Evolutionary conservation across 495 filamentous ascomycete species (phyloP), one percentile per base, ranked within the genome.

Genomic region (Alectoria sarmentosa): DNA sequence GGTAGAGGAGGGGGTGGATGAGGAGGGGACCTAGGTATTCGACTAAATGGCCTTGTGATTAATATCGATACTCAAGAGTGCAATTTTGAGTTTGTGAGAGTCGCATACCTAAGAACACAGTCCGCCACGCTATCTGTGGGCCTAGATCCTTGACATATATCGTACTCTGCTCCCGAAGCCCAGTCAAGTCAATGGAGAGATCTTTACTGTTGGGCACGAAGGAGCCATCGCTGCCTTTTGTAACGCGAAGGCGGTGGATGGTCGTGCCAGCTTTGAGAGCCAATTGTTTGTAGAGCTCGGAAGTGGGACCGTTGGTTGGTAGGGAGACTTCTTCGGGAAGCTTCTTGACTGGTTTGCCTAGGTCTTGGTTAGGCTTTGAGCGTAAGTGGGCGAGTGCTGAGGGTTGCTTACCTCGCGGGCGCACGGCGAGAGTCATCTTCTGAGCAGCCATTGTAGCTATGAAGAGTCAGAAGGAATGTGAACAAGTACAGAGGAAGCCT

Each of bases 21-120:
- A 97, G 74, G 67, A 98, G 85, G n/a, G 94, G 94, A 11, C 94
- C 94, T 63, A 91, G 78, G 76, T 98, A 98, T 79, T 98, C 94
- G 75, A 68, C 63, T 54, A 28, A 19, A 8, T 28, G 49, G 49
- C 28, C 11, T 54, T 54, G 28, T 8, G 15, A 17, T 54, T 32
- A 54, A 28, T 15, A 54, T 32, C 7, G 49, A 15, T 4, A 32
- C 7, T 3, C 5, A 4, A 19, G 14, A 9, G 14, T 10, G 28
- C 49, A 1, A 4, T 6, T n/a, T 2, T 7, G 4, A 54, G 49
- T 2, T 19, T 21, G 32, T 10, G 34, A 10, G 2, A 14, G 13
- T 14, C 7, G 5, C 13, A 7, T 54, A 10, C 49, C 49, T 52
- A 96, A 85, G 78, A 92, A 98, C 71, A 97, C 95, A 60, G 91